Evolutionary conservation across 2,329 filamentous ascomycete species (phyloP).

Genomic region (Ophiostoma fasciatum): DNA sequence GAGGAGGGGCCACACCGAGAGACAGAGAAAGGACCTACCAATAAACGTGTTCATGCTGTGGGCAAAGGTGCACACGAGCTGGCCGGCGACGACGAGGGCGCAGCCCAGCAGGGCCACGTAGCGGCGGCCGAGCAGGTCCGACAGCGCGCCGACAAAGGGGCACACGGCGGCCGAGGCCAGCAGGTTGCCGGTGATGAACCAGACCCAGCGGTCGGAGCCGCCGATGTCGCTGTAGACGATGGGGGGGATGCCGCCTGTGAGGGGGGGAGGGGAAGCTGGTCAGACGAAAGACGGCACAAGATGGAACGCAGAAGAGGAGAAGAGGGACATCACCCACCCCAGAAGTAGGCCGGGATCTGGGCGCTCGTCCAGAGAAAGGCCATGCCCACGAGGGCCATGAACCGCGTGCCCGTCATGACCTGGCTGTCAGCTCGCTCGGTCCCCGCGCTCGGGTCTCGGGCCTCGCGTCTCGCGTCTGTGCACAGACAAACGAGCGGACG

Average conservation of each 20-base stretch:
- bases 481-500: too few species aligned
- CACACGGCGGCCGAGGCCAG: conserved; percentile 42
- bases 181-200: conserved; percentile 40
- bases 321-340: too few species aligned
- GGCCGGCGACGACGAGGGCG: conserved; percentile 38
- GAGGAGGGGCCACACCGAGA: neutral
- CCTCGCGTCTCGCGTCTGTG: too few species aligned
- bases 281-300: too few species aligned
- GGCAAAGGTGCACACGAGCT: conserved; percentile 43
- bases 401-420: conserved; percentile 7
- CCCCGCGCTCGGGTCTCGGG: neutral
- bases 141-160: conserved; percentile 51
- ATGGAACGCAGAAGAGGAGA: neutral
- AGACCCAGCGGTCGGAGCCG: conserved; percentile 44
- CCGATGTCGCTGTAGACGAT: conserved; percentile 46
- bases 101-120: conserved; percentile 42
- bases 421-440: too few species aligned
- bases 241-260: conserved; percentile 32
- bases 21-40: conserved; percentile 20
- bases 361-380: conserved; percentile 17
- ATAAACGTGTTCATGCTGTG: conserved; percentile 47
- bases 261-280: too few species aligned
- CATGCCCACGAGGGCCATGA: conserved; percentile 16
- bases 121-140: conserved; percentile 47
- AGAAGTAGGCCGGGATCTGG: conserved; percentile 17